Conservation (phyloP, 805 yeast species). For the Lachancea sp. region DNA sequence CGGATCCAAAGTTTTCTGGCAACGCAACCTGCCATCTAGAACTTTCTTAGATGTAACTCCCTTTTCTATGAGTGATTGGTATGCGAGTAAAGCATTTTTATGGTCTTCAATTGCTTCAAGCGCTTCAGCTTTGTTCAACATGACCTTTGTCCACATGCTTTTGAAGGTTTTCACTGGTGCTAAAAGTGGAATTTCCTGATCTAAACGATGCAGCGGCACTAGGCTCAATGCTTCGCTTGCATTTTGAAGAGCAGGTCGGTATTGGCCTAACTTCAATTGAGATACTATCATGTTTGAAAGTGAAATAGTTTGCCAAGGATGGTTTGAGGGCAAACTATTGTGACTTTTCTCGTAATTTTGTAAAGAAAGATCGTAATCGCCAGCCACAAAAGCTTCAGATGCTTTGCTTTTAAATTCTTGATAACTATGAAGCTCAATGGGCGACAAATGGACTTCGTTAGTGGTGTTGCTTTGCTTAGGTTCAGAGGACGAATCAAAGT, state of each 20-base stretch:
- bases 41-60: constrained; percentile 59
- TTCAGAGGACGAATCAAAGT: constrained; percentile 13
- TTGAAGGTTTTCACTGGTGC: constrained; percentile 31
- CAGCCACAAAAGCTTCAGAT: constrained; percentile 60
- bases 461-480: neutral
- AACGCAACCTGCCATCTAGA: constrained; percentile 79
- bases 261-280: constrained; percentile 61
- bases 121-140: constrained; percentile 72
- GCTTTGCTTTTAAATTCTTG: constrained; percentile 50
- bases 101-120: constrained; percentile 72
- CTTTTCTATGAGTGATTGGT: constrained; percentile 55
- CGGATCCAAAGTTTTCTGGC: constrained; percentile 60
- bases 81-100: constrained; percentile 53
- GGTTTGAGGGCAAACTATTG: constrained; percentile 54
- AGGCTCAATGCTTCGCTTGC: constrained; percentile 28
- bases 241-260: constrained; percentile 33
- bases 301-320: constrained; percentile 60
- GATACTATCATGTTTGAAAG: constrained; percentile 72
- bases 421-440: constrained; percentile 34
- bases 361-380: constrained; percentile 70
- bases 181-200: constrained; percentile 39
- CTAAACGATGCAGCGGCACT: constrained; percentile 35
- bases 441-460: constrained; percentile 13
- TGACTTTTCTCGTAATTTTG: constrained; percentile 51
- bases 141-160: constrained; percentile 68